A percentile compares a stretch with the other conserved stretches of the same genome.
phyloP scores from a whole-genome alignment of 345 rosid species.

The Lagerstroemia speciosa region DNA sequence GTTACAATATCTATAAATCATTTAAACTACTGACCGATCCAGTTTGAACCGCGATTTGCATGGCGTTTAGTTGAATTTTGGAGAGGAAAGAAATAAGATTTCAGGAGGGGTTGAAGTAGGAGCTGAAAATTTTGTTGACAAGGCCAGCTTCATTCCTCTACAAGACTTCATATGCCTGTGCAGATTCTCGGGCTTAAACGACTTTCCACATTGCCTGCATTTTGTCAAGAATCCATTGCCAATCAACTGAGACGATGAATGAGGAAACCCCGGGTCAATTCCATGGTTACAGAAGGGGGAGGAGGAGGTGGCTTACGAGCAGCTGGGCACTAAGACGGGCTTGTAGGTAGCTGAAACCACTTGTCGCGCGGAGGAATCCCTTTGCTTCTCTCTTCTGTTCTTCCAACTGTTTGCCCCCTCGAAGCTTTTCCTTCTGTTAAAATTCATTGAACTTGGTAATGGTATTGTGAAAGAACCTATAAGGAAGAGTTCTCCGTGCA shows the following conservation, averaged over 20 bases:
- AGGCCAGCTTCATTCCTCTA: slow-evolving; percentile 36
- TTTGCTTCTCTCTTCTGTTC: slow-evolving; percentile 26
- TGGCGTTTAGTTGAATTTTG: too few species aligned
- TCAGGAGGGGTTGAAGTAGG: not conserved
- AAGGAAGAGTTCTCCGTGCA: too few species aligned
- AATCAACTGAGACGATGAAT: not conserved
- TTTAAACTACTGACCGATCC: too few species aligned
- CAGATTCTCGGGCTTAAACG: slow-evolving; percentile 65
- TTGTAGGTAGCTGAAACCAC: slow-evolving; percentile 22
- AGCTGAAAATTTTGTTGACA: slow-evolving; percentile 1
- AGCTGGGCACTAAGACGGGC: slow-evolving; percentile 44
- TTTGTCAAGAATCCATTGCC: too few species aligned
- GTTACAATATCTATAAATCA: too few species aligned
- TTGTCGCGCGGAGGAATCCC: too few species aligned
- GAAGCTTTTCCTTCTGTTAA: slow-evolving; percentile 27
- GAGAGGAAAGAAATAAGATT: too few species aligned
- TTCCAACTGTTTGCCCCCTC: slow-evolving; percentile 28
- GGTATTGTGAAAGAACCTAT: too few species aligned
- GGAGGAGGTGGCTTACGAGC: slow-evolving; percentile 43
- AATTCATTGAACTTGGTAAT: too few species aligned
- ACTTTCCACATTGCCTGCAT: slow-evolving; percentile 69
- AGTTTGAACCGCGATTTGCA: too few species aligned
- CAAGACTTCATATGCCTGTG: slow-evolving; percentile 70
- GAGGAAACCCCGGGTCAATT: too few species aligned
- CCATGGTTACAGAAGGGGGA: not conserved